Evolutionary conservation across 2,329 filamentous ascomycete genomes (phyloP), one percentile per base, ranked within the genome.

Genomic region (Cladosporium velox): DNA sequence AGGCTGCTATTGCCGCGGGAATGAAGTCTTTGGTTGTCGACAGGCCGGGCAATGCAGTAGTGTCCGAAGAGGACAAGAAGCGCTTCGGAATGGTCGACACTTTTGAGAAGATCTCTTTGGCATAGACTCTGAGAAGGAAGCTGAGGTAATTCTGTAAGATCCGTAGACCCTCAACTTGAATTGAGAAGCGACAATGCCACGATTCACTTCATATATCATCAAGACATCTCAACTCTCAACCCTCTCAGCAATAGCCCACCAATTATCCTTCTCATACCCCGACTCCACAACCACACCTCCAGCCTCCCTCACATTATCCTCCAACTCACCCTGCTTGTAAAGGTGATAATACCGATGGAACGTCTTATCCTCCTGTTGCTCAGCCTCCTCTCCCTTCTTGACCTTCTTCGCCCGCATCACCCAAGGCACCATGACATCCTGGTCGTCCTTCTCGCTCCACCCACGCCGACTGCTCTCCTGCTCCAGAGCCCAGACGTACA

Each of bases 181-280:
- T 15, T 1, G 10, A 44, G 38, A 44, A 6, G 18, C 6, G 6
- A 44, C 7, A 4, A 1, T 7, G 38, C 18, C n/a, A 18, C 38
- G 8, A 44, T 44, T 10, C 38, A 44, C 18, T n/a, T 44, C 38
- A 3, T 44, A 15, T 44, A n/a, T 44, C 15, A n/a, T 44, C n/a
- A 44, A 44, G 18, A 21, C 47, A 28, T 2, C 15, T 28, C 47
- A 18, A 51, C 28, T 32, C 44, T 8, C 4, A 51, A 28, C 34
- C 35, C 68, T 66, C 62, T 59, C 55, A 21, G 70, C 85, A 76
- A 97, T 89, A 64, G 89, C 92, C 94, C 94, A 99, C 95, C 95
- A 98, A 80, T 99, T 99, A 76, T 98, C 95, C 81, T 89, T 93
- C 77, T 99, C 95, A 79, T 98, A 99, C 38, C 95, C 95, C 67